Base-by-base conservation (phyloP, 2,329 filamentous ascomycete species). In the Penicillium sclerotiorum region DNA sequence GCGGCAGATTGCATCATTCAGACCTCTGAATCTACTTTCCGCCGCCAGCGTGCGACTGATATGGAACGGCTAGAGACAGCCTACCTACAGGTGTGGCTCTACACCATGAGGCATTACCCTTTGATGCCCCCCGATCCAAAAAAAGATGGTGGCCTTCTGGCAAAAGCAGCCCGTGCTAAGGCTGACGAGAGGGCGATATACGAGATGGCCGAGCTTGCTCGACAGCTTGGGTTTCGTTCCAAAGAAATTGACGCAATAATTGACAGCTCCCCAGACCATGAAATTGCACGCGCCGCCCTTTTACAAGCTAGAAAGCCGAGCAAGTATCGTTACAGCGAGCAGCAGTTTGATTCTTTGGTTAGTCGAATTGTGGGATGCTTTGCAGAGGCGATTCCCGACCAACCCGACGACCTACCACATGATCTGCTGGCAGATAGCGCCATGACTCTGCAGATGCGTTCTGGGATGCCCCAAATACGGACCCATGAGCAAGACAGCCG, bases 81-180 rank as follows among this genome's bases (percentile, higher is more conserved):
- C 53, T 65, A 65, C 53, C 51, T 55, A 38, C 50, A 70, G 41
- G 45, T 69, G 33, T 69, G 56, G 64, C 50, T 69, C 17, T 69
- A 62, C 39, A 50, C 60, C 3, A 71, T 69, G 56, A 55, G 62
- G 30, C 50, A 69, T 50, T 67, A 68, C 45, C 52, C 53, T 7
- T n/a, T 47, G 9, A 64, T 61, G 44, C 41, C 57, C 21, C 49
- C 27, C 6, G 55, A 56, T 39, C 47, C 22, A 32, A 58, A 58
- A 45, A 57, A 35, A 15, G 27, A 50, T 32, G 33, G 52, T 6
- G 37, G 55, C 7, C 21, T 53, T 1, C 40, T 56, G 15, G 53
- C 39, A 39, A 57, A 59, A 44, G 21, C 45, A 21, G 20, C 36
- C 40, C 47, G 42, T 27, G 45, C 45, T 2, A 61, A 50, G 38